phyloP scores from a whole-genome alignment of 2,329 filamentous ascomycete species.

The Diplodia seriata region DNA sequence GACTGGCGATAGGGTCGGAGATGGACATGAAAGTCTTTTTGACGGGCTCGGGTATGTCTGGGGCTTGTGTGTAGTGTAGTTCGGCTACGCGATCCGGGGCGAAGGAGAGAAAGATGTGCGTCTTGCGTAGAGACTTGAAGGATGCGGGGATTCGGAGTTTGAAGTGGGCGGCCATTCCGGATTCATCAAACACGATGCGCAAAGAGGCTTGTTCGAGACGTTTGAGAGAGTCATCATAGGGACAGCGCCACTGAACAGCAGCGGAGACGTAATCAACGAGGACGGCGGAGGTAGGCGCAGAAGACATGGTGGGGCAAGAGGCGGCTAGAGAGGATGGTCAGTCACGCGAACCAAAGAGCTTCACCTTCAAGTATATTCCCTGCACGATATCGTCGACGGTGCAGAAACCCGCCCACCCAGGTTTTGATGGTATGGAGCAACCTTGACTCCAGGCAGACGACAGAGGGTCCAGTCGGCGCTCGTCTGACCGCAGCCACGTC shows the following conservation, averaged over 20 bases:
- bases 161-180: neutral
- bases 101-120: neutral
- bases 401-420: constrained; percentile 16
- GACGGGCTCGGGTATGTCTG: neutral
- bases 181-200: neutral
- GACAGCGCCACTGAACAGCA: neutral
- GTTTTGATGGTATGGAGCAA: constrained; percentile 2
- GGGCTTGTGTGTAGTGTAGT: neutral
- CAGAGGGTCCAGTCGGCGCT: constrained; percentile 12
- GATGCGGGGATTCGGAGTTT: constrained; percentile 7
- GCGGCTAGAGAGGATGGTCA: neutral
- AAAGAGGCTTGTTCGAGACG: neutral
- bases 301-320: neutral
- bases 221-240: neutral
- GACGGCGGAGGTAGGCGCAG: neutral
- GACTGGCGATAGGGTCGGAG: neutral
- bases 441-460: constrained; percentile 6
- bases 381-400: neutral
- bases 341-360: neutral
- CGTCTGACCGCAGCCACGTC: neutral
- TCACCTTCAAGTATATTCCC: neutral
- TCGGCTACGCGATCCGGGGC: neutral
- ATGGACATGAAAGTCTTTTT: neutral
- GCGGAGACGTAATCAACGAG: neutral
- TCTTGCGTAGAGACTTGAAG: constrained; percentile 3